Conservation (phyloP, 2,329 filamentous ascomycete species). For the Pestalotiopsis sp. region DNA sequence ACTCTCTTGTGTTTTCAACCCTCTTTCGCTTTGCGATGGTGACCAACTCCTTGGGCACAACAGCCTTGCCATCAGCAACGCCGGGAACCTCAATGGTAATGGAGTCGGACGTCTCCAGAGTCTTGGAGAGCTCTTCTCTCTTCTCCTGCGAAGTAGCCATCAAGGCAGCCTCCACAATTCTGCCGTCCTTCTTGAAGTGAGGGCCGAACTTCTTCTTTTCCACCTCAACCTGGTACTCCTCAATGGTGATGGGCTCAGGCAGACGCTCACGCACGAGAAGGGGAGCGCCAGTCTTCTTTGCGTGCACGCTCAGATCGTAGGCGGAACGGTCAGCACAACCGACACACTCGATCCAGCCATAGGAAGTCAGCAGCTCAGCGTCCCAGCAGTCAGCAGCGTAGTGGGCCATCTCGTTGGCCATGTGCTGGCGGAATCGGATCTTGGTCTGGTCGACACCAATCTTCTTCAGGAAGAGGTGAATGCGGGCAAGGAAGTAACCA, state of each 20-base stretch:
- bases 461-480: constrained; percentile 86
- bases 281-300: constrained; percentile 87
- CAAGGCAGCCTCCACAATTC: constrained; percentile 80
- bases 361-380: constrained; percentile 86
- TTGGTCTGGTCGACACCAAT: constrained; percentile 87
- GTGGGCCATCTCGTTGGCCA: constrained; percentile 79
- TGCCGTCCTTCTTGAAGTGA: constrained; percentile 92
- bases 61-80: constrained; percentile 71
- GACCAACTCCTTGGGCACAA: constrained; percentile 79
- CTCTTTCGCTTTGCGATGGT: constrained; percentile 83
- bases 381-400: constrained; percentile 99
- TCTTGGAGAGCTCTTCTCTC: constrained; percentile 77
- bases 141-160: constrained; percentile 77
- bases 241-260: constrained; percentile 75
- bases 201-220: constrained; percentile 97
- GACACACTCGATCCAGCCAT: constrained; percentile 98
- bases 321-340: constrained; percentile 95
- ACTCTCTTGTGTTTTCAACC: constrained; percentile 84
- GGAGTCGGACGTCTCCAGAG: constrained; percentile 74
- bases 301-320: constrained; percentile 90
- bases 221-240: constrained; percentile 86
- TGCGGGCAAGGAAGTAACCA: constrained; percentile 94
- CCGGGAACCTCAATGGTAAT: constrained; percentile 75
- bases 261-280: constrained; percentile 83
- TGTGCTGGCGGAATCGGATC: constrained; percentile 95